Evolutionary conservation across 305 asterid genomes (phyloP).

Genomic region (Fraxinus ornus): DNA sequence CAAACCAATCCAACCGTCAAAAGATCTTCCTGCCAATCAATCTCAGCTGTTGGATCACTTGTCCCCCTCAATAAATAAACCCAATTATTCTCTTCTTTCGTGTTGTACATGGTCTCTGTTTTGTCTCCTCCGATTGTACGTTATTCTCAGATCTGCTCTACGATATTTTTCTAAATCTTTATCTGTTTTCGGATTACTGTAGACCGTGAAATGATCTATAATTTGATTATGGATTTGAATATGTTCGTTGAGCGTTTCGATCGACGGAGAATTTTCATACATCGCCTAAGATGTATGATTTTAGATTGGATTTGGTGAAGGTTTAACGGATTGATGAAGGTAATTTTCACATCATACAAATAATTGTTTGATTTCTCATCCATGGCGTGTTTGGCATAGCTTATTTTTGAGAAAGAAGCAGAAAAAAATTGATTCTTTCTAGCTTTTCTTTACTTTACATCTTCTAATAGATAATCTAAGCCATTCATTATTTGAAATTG

Average conservation of each 20-base stretch:
- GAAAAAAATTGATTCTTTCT: not conserved
- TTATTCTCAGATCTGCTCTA: slow-evolving; percentile 12
- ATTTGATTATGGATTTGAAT: slow-evolving; percentile 31
- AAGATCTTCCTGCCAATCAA: not conserved
- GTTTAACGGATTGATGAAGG: not conserved
- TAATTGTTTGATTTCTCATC: not conserved
- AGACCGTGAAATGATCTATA: slow-evolving; percentile 39
- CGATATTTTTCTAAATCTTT: not conserved
- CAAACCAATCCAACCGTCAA: slow-evolving; percentile 34
- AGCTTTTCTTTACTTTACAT: too few species aligned
- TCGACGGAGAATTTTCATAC: not conserved
- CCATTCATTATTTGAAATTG: not conserved
- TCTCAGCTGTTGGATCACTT: slow-evolving; percentile 32
- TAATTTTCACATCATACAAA: not conserved
- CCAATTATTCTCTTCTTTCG: not conserved
- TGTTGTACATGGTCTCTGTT: not conserved
- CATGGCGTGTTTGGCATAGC: not conserved
- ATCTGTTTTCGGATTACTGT: not conserved
- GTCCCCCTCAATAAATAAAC: slow-evolving; percentile 23
- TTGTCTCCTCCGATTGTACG: not conserved
- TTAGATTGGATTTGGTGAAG: not conserved
- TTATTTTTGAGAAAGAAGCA: not conserved
- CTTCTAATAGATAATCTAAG: not conserved
- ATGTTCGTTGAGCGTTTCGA: not conserved
- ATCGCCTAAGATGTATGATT: not conserved